A percentile compares a stretch with the other conserved stretches of the same genome.
These are phyloP conservation scores for Discostella pseudostelligera DNA, from an alignment of 108 stramenopile species.

Conservation along the genomic window DNA sequence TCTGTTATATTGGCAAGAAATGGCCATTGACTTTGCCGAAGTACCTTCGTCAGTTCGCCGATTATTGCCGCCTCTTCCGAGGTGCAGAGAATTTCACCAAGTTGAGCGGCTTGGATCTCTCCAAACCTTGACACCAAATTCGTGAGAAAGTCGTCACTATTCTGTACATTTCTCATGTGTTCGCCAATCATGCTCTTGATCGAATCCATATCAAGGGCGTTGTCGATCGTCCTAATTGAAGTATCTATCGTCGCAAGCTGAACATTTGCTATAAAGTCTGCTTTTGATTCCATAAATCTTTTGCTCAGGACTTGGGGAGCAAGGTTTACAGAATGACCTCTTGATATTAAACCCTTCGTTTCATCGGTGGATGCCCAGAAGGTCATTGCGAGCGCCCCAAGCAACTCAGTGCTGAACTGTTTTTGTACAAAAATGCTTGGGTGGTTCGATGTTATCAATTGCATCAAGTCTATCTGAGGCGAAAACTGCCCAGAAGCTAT, in stretches of 20 bases:
- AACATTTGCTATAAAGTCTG: constrained; percentile 32
- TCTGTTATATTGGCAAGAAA: constrained; percentile 2
- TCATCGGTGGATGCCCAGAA: constrained; percentile 83
- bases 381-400: constrained; percentile 73
- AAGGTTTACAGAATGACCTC: constrained; percentile 16
- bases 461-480: constrained; percentile 37
- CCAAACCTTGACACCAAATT: constrained; percentile 48
- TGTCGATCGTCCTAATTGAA: constrained; percentile 64
- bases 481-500: constrained; percentile 28
- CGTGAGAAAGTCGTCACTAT: constrained; percentile 31
- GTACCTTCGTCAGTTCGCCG: constrained; percentile 34
- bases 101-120: constrained; percentile 62
- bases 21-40: constrained; percentile 22
- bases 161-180: constrained; percentile 5
- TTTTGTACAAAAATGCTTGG: constrained; percentile 56
- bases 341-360: constrained; percentile 21
- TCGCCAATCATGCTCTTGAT: constrained; percentile 48
- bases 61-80: constrained; percentile 53
- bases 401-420: constrained; percentile 52
- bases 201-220: constrained; percentile 50
- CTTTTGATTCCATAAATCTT: constrained; percentile 18
- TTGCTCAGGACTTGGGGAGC: constrained; percentile 27
- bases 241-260: constrained; percentile 56
- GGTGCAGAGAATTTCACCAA: constrained; percentile 68
- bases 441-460: constrained; percentile 52